Base-by-base conservation (phyloP, 83 land plant species). In the Picea abies region DNA sequence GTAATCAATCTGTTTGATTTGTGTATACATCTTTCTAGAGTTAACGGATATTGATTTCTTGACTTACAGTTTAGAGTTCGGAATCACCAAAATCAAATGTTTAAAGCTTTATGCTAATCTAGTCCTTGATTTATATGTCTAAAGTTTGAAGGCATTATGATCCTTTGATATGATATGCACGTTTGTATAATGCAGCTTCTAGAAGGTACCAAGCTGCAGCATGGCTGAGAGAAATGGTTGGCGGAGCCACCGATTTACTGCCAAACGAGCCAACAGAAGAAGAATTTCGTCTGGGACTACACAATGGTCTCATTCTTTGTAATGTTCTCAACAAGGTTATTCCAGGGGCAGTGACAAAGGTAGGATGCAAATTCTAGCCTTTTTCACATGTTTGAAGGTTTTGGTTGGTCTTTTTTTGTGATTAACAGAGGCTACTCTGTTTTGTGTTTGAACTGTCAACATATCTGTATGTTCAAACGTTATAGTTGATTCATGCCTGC, bases 231-330 rank as follows among this genome's bases (percentile, higher is more conserved):
- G 84, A 86, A 56, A 90, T 92, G 92, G 90, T 88, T 80, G 70
- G 81, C 0, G 87, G 67, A 10, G 90, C 89, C 9, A 63, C 63
- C 23, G 88, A 80, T 25, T 4, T 56, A 19, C 79, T 92, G 75
- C 84, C 90, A n/a, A 65, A 81, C 29, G 86, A 90, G 32, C 87
- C 92, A 20, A 84, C 90, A 2, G 92, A 92, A 32, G 94, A 90
- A 76, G 92, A 92, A n/a, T 90, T 92, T 84, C 77, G 90, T 39
- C 73, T 87, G 37, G 84, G 89, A 3, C 85, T 92, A 60, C 89
- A 86, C 76, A 92, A 92, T 81, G 94, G 94, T 26, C 87, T 92
- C n/a, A 89, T 88, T 58, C 89, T 92, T 4, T 91, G 93, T 86
- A 91, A 91, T 81, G 83, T 91, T 58, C 90, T 89, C 81, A 91